Percentiles rank a stretch among this genome's conserved stretches.
Evolutionary conservation across 805 yeast species (phyloP).

Genomic region (Kregervanrija pseudodelftensis): DNA sequence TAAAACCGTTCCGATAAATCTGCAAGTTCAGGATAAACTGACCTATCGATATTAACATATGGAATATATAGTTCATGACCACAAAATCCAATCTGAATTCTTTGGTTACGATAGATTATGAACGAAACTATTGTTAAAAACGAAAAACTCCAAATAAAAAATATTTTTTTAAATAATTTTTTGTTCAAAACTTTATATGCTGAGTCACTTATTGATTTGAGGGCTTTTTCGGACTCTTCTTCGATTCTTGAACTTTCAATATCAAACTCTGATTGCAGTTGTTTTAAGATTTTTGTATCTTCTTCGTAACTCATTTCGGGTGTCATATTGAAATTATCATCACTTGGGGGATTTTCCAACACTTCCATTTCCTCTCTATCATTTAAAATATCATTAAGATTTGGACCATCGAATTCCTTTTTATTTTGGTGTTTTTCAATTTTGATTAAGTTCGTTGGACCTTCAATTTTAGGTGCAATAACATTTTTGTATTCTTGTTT

Average conservation of each 20-base stretch:
- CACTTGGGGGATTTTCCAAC: slow-evolving; percentile 1
- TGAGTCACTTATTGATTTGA: slow-evolving; percentile 7
- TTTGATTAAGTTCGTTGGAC: background rate
- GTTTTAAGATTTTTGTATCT: slow-evolving; percentile 12
- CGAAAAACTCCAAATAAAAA: slow-evolving; percentile 10
- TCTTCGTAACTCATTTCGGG: slow-evolving; percentile 17
- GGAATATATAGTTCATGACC: slow-evolving; percentile 49
- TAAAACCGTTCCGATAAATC: slow-evolving; percentile 34
- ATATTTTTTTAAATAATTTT: slow-evolving; percentile 8
- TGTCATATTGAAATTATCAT: slow-evolving; percentile 1
- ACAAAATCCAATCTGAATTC: slow-evolving; percentile 65
- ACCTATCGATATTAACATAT: slow-evolving; percentile 16
- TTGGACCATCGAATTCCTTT: background rate
- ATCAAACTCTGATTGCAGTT: slow-evolving; percentile 17
- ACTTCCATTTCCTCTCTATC: background rate
- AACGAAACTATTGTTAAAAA: slow-evolving; percentile 2
- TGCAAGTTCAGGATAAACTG: slow-evolving; percentile 6
- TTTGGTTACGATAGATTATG: slow-evolving; percentile 43
- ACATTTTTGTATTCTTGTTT: no score
- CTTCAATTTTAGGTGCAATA: background rate
- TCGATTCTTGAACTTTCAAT: slow-evolving; percentile 17
- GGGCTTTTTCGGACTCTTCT: slow-evolving; percentile 17
- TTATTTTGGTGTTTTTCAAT: background rate
- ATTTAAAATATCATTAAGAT: no score
- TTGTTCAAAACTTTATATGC: slow-evolving; percentile 1